These are phyloP conservation scores for Hyaloscypha hepaticicola DNA, from an alignment of 495 filamentous ascomycete species.

Conservation along the genomic window DNA sequence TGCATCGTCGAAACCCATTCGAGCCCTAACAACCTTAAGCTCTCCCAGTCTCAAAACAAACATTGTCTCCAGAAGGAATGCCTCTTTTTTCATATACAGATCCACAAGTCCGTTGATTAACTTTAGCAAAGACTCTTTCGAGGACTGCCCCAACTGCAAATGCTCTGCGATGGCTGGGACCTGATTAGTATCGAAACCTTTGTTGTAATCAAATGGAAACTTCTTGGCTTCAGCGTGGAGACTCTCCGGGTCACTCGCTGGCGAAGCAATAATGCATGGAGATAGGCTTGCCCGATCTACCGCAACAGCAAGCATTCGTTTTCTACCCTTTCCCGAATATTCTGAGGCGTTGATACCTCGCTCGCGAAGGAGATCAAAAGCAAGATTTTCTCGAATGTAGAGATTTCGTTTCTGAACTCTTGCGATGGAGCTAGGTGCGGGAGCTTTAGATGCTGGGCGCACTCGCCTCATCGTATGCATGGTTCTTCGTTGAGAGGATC, in stretches of 20 bases:
- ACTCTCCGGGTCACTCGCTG: constrained; percentile 39
- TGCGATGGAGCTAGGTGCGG: background rate
- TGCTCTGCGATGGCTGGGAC: constrained; percentile 48
- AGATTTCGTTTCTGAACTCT: constrained; percentile 49
- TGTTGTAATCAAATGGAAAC: constrained; percentile 63
- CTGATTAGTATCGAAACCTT: constrained; percentile 35
- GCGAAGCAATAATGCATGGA: constrained; percentile 67
- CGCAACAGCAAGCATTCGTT: constrained; percentile 56
- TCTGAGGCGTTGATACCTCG: constrained; percentile 48
- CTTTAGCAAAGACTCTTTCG: constrained; percentile 40
- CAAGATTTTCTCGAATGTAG: constrained; percentile 57
- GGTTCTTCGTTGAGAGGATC: constrained; percentile 41
- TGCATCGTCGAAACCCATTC: constrained; percentile 77
- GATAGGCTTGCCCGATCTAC: constrained; percentile 62
- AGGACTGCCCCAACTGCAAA: constrained; percentile 48
- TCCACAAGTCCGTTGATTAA: constrained; percentile 55
- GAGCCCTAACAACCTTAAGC: constrained; percentile 49
- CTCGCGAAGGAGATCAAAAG: constrained; percentile 58
- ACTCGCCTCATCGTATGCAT: constrained; percentile 48
- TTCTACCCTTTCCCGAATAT: constrained; percentile 37
- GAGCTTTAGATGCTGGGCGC: background rate
- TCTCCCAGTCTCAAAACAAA: constrained; percentile 41
- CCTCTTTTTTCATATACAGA: constrained; percentile 69
- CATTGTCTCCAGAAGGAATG: constrained; percentile 55
- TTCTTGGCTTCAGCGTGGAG: constrained; percentile 40